Evolutionary conservation across 2,329 filamentous ascomycete genomes (phyloP).

Genomic region (Pestalotiopsis sp.): DNA sequence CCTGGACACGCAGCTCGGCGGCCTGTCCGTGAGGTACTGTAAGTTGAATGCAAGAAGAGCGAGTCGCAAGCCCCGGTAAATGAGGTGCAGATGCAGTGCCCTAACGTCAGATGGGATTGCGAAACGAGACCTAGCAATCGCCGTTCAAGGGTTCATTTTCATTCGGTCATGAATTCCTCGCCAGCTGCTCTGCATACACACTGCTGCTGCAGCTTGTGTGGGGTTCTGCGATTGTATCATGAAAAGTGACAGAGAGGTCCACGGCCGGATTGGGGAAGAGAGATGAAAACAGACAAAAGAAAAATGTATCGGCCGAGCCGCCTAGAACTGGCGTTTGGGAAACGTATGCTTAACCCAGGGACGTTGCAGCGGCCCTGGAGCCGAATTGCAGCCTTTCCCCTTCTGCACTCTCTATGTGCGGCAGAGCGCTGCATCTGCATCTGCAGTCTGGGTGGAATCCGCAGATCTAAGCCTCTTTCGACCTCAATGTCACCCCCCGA

Average conservation of each 20-base stretch:
- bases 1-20: neutral
- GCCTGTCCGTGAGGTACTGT: neutral
- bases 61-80: neutral
- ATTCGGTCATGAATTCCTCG: too few relatives aligned
- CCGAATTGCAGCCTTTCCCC: neutral
- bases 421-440: neutral
- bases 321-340: neutral
- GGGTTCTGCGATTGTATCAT: neutral
- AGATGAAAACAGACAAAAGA: neutral
- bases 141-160: too few relatives aligned
- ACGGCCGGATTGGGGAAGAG: neutral
- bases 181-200: too few relatives aligned
- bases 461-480: conserved; percentile 3
- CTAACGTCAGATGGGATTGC: too few relatives aligned
- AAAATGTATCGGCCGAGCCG: neutral
- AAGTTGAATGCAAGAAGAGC: neutral
- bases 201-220: too few relatives aligned
- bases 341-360: neutral
- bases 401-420: neutral
- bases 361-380: neutral
- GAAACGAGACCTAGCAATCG: too few relatives aligned
- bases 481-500: conserved; percentile 5
- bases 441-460: neutral
- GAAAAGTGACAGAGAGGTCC: neutral
- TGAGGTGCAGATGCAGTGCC: too few relatives aligned